phyloP scores from a whole-genome alignment of 2,329 filamentous ascomycete genomes.

The Curvularia sp. region DNA sequence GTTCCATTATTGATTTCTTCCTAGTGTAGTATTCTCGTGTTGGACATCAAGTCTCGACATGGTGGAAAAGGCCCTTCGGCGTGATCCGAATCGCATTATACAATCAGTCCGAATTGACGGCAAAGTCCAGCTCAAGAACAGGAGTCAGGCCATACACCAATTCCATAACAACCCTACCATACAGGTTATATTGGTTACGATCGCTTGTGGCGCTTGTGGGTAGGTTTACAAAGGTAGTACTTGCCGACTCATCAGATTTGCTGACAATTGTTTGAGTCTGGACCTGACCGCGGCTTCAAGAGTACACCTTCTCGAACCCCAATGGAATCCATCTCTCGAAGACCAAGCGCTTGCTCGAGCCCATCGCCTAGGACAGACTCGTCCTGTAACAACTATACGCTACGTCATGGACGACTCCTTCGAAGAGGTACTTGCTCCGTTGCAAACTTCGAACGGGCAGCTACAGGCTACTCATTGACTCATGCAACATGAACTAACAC shows the following conservation, averaged over 20 bases:
- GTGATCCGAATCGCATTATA: not conserved
- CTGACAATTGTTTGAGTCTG: not conserved
- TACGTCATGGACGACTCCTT: slow-evolving; percentile 52
- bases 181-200: slow-evolving; percentile 56
- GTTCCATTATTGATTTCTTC: not conserved
- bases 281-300: slow-evolving; percentile 58
- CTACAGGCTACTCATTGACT: not conserved
- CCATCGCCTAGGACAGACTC: slow-evolving; percentile 33
- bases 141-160: not conserved
- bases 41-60: slow-evolving; percentile 61
- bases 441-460: not conserved
- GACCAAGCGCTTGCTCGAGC: slow-evolving; percentile 54
- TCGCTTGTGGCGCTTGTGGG: slow-evolving; percentile 63
- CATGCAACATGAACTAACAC: not conserved
- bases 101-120: not conserved
- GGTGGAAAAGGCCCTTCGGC: slow-evolving; percentile 41
- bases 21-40: slow-evolving; percentile 60
- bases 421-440: slow-evolving; percentile 33
- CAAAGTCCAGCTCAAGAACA: not conserved
- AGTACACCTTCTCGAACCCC: slow-evolving; percentile 61
- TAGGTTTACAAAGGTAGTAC: slow-evolving; percentile 33
- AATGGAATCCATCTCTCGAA: slow-evolving; percentile 58
- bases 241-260: not conserved
- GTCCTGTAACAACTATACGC: slow-evolving; percentile 48
- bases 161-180: slow-evolving; percentile 42